A percentile compares a stretch with the other conserved stretches of the same genome.
phyloP scores from a whole-genome alignment of 2,329 filamentous ascomycete genomes.

The Trichothecium roseum region DNA sequence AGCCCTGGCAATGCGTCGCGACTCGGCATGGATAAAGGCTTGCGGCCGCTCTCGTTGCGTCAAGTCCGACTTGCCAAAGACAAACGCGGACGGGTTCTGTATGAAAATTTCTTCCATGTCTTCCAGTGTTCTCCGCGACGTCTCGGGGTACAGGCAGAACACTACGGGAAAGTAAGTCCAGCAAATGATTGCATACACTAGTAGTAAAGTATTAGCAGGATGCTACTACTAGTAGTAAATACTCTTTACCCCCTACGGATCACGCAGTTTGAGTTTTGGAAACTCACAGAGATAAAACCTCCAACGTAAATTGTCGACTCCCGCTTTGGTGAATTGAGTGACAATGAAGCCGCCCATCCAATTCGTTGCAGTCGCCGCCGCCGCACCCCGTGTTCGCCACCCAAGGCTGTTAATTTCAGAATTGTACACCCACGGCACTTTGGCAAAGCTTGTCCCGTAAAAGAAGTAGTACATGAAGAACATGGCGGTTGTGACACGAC shows the following conservation, averaged over 20 bases:
- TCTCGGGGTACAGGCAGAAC: conserved; percentile 40
- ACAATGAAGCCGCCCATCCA: conserved; percentile 32
- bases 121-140: conserved; percentile 32
- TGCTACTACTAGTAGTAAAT: not conserved
- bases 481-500: conserved; percentile 28
- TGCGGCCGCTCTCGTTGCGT: conserved; percentile 25
- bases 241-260: not conserved
- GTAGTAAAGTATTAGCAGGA: conserved; percentile 1
- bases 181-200: conserved; percentile 21
- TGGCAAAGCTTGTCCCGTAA: conserved; percentile 27
- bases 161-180: conserved; percentile 26
- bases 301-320: conserved; percentile 28
- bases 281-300: conserved; percentile 29
- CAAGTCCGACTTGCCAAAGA: conserved; percentile 20
- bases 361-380: conserved; percentile 32
- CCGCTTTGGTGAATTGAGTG: conserved; percentile 32
- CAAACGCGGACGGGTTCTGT: conserved; percentile 17
- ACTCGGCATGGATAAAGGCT: conserved; percentile 23
- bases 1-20: conserved; percentile 13
- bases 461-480: conserved; percentile 31
- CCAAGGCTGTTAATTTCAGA: conserved; percentile 30
- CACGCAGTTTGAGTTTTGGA: not conserved
- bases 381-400: conserved; percentile 29
- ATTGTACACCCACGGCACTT: conserved; percentile 29
- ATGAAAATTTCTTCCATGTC: conserved; percentile 35